Evolutionary conservation across 108 stramenopile species (phyloP), one percentile per base, ranked within the genome.

Genomic region (Pseudonitzschia multiseries): DNA sequence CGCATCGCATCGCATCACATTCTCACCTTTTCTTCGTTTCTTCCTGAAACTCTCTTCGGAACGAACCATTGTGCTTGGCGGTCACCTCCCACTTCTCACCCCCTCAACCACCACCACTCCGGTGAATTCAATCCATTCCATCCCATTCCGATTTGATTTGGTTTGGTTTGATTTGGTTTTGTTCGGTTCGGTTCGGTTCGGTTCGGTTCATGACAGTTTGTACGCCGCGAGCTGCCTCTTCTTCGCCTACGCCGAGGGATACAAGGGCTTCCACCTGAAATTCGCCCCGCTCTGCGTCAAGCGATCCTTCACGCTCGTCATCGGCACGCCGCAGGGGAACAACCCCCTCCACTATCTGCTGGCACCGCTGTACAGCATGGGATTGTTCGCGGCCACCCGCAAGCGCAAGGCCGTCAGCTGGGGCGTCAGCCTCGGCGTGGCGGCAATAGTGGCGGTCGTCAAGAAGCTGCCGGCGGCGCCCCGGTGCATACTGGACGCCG

Each of bases 251-350:
- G 93, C 86, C 40, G 97, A 98, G 81, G 97, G 97, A 41, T 96
- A 96, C 87, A 97, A 96, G 80, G 97, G 92, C 36, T 98, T 98
- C 84, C 96, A 98, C 79, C 70, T 75, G 28, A 98, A 98, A 74
- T 97, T 98, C 68, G 87, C 89, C 24, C 97, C 97, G 10, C 87
- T 98, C 46, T 96, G 97, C 22, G 97, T 98, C 18, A 82, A 91
- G 56, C 92, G 97, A 52, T 91, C 94, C 40, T 86, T 93, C 51
- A 90, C 92, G 21, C 81, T 98, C 62, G 57, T 82, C 48, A 80
- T 83, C 1, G 79, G 79, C 10, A 74, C 69, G 8, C 6, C n/a
- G 0, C 67, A 61, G 29, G 78, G 72, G 20, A 76, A 70, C 48
- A 69, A 63, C 36, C 53, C 69, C 10, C 72, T 73, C 22, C 76